These are phyloP conservation scores for Leccinum barrowsii DNA, from an alignment of 768 basidiomycete genomes.

Conservation along the genomic window DNA sequence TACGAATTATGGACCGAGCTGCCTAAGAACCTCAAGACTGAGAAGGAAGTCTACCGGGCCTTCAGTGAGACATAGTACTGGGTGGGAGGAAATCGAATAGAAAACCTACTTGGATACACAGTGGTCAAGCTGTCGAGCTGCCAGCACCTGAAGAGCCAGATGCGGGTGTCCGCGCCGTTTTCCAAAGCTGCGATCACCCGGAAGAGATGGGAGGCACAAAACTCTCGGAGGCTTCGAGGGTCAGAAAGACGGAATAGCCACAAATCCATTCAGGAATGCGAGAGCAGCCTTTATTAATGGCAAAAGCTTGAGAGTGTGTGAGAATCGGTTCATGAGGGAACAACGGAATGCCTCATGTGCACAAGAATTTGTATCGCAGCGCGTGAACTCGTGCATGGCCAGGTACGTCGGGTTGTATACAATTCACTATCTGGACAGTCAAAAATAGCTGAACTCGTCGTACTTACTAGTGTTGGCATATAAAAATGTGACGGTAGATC, in stretches of 20 bases:
- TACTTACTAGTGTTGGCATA: not conserved
- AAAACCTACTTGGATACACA: constrained; percentile 2
- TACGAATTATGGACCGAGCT: not conserved
- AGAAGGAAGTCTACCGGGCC: not conserved
- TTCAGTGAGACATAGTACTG: not conserved
- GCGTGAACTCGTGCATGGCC: constrained; percentile 1
- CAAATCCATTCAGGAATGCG: not conserved
- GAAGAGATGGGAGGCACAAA: not conserved
- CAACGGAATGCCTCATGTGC: constrained; percentile 7
- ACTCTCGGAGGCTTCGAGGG: not conserved
- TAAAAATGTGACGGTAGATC: not conserved
- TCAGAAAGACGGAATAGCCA: not conserved
- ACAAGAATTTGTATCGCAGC: constrained; percentile 1
- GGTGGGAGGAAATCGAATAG: not conserved
- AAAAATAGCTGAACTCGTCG: not conserved
- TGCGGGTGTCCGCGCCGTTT: not conserved
- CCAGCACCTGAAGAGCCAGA: not conserved
- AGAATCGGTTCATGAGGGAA: constrained; percentile 9
- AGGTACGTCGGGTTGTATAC: not conserved
- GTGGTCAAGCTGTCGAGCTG: not conserved
- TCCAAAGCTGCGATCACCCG: not conserved
- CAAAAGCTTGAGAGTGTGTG: not conserved
- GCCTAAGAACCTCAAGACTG: not conserved
- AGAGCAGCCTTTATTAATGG: constrained; percentile 7
- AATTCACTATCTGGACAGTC: not conserved